Evolutionary conservation across 345 rosid species (phyloP).

Genomic region (Brassica juncea): DNA sequence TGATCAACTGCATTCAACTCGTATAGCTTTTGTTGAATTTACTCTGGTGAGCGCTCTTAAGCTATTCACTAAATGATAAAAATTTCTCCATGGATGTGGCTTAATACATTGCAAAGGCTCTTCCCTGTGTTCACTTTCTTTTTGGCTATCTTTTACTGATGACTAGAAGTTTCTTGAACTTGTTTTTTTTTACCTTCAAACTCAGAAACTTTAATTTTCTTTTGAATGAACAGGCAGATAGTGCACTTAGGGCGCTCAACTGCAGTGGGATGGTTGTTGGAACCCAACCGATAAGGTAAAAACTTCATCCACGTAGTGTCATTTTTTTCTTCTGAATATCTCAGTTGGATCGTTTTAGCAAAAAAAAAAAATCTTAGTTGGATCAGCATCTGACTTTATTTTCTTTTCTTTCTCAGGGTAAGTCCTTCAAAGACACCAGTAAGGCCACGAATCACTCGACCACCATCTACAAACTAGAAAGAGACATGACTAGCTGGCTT

Average conservation of each 20-base stretch:
- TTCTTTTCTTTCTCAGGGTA: slow-evolving; percentile 47
- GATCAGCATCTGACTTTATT: background rate
- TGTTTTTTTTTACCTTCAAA: background rate
- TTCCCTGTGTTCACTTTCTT: slow-evolving; percentile 7
- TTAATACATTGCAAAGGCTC: slow-evolving; percentile 15
- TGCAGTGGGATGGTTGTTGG: slow-evolving; percentile 77
- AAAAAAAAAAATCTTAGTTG: background rate
- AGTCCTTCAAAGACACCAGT: slow-evolving; percentile 88
- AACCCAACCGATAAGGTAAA: slow-evolving; percentile 69
- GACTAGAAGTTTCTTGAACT: background rate
- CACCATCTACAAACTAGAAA: slow-evolving; percentile 34
- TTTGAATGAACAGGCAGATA: slow-evolving; percentile 65
- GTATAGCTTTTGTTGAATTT: slow-evolving; percentile 90
- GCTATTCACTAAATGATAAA: background rate
- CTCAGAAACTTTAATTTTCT: background rate
- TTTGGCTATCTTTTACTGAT: background rate
- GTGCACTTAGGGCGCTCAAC: slow-evolving; percentile 73
- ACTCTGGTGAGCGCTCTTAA: slow-evolving; percentile 60
- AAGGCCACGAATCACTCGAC: slow-evolving; percentile 67
- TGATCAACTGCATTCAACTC: slow-evolving; percentile 82
- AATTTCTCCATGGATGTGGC: background rate
- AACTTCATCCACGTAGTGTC: background rate
- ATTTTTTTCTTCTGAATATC: background rate
- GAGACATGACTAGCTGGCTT: slow-evolving; percentile 24
- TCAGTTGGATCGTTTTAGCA: background rate